A percentile compares a stretch with the other conserved stretches of the same genome.
Conservation (phyloP, 257 asterid genomes). For the Petunia secreta region DNA sequence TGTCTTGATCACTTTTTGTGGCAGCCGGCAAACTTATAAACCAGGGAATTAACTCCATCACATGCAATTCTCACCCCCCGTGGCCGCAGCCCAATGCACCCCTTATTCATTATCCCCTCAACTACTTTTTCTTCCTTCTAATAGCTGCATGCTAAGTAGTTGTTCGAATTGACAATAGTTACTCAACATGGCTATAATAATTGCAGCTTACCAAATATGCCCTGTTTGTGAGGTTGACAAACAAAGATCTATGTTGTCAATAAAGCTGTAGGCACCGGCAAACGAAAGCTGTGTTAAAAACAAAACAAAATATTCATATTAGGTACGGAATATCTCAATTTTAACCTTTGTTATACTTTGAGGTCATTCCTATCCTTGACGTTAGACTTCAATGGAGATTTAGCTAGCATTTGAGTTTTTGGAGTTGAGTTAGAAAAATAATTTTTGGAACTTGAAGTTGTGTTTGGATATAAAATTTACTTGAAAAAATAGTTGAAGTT, state of each 20-base stretch:
- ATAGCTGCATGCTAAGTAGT: constrained; percentile 1
- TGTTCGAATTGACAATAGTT: neutral
- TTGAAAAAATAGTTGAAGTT: too few relatives aligned
- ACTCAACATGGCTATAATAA: neutral
- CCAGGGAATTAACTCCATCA: constrained; percentile 25
- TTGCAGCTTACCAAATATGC: neutral
- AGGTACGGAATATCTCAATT: neutral
- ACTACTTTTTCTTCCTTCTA: constrained; percentile 15
- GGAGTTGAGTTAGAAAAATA: too few relatives aligned
- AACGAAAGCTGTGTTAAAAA: constrained; percentile 2
- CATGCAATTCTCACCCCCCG: constrained; percentile 8
- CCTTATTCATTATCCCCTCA: constrained; percentile 18
- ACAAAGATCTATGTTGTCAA: neutral
- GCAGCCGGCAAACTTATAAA: neutral
- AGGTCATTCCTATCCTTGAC: too few relatives aligned
- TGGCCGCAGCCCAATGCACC: constrained; percentile 27
- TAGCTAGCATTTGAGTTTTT: too few relatives aligned
- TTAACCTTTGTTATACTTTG: neutral
- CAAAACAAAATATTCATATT: neutral
- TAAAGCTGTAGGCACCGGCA: neutral
- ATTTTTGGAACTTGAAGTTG: too few relatives aligned
- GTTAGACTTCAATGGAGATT: too few relatives aligned
- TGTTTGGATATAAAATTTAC: too few relatives aligned
- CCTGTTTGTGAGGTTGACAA: constrained; percentile 7
- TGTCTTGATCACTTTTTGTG: neutral